Evolutionary conservation across 352 stramenopile genomes (phyloP), one percentile per base, ranked within the genome.

Genomic region (Phytopythium boreale): DNA sequence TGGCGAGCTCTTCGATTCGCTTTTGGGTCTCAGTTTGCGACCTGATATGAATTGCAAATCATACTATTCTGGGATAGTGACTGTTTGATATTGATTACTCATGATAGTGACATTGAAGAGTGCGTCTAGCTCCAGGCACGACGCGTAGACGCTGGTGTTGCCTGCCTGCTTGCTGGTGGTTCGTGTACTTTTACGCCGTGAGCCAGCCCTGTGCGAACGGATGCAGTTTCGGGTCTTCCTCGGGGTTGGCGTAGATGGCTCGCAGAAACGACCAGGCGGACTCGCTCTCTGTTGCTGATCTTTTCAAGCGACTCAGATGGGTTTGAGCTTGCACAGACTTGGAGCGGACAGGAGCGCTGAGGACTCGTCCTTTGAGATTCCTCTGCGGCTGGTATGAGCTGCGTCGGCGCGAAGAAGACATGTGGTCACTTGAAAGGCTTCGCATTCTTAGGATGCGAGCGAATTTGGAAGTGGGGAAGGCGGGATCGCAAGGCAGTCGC

Each of bases 161-260:
- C n/a, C n/a, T n/a, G n/a, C n/a, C n/a, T n/a, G n/a, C n/a, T n/a
- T n/a, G n/a, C n/a, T n/a, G n/a, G n/a, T n/a, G n/a, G n/a, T 8
- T 36, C 31, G 8, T 36, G 31, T 8, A 3, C 31, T 15, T 39
- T 57, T 27, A 57, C 26, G 2, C 19, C 2, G 9, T 2, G 8
- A 59, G 53, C 53, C 53, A 59, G 2, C 14, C 9, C 53, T 46
- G n/a, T 11, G 53, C 53, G 53, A 59, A 59, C 34, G 53, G 53
- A 43, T 47, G 34, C 53, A 59, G 53, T 31, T 22, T 46, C 11
- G 53, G 53, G 4, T 59, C n/a, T n/a, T 59, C 53, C 34, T 59
- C 53, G 7, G 53, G 31, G n/a, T 59, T 31, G n/a, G 53, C 3
- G 53, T 59, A 59, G 9, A 59, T 59, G 53, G 53, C 53, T 26